Evolutionary conservation across 495 filamentous ascomycete genomes (phyloP).

Genomic region (Cairneyella variabilis): DNA sequence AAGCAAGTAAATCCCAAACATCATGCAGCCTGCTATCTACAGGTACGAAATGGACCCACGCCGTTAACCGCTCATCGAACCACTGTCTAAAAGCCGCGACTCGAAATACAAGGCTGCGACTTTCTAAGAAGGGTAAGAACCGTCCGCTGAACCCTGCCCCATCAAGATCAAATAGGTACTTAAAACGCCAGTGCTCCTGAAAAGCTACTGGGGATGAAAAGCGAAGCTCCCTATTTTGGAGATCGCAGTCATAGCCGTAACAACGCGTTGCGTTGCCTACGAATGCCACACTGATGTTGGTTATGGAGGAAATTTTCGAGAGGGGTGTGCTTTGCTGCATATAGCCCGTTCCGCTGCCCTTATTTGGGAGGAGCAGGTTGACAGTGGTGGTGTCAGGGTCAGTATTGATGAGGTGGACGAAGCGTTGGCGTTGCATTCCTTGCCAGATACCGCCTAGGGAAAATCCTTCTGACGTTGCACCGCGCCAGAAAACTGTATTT

Average conservation of each 20-base stretch:
- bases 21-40: slow-evolving; percentile 65
- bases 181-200: slow-evolving; percentile 27
- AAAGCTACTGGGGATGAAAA: slow-evolving; percentile 26
- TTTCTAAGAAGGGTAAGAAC: slow-evolving; percentile 59
- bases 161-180: slow-evolving; percentile 65
- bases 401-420: slow-evolving; percentile 58
- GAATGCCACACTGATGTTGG: slow-evolving; percentile 40
- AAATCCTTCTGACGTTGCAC: slow-evolving; percentile 27
- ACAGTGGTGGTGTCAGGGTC: slow-evolving; percentile 27
- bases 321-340: background rate
- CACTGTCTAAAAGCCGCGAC: slow-evolving; percentile 67
- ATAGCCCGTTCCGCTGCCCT: background rate
- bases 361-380: background rate
- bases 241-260: slow-evolving; percentile 45
- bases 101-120: slow-evolving; percentile 60
- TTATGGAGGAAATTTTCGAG: slow-evolving; percentile 25
- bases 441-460: slow-evolving; percentile 40
- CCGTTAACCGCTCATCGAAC: slow-evolving; percentile 65
- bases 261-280: slow-evolving; percentile 52
- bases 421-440: slow-evolving; percentile 41
- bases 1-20: slow-evolving; percentile 60
- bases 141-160: slow-evolving; percentile 55
- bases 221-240: slow-evolving; percentile 48
- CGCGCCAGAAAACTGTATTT: slow-evolving; percentile 59
- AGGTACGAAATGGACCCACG: slow-evolving; percentile 79